These are phyloP conservation scores for Bryoglossum gracile DNA, from an alignment of 495 filamentous ascomycete genomes.

Conservation along the genomic window DNA sequence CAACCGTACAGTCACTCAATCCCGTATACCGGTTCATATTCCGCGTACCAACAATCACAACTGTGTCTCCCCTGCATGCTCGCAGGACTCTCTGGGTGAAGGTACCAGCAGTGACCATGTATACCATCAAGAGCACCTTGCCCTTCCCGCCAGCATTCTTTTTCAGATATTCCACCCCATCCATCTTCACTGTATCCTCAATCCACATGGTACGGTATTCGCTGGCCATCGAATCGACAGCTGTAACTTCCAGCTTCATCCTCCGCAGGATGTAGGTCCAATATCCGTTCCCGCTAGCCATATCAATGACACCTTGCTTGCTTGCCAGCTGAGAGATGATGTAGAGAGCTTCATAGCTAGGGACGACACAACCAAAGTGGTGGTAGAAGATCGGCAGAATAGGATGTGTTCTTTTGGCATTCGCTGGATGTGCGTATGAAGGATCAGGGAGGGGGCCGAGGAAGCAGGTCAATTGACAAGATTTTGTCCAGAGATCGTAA, in stretches of 20 bases:
- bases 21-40: constrained; percentile 57
- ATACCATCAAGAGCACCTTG: constrained; percentile 50
- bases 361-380: constrained; percentile 57
- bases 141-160: constrained; percentile 32
- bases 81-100: constrained; percentile 47
- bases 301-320: constrained; percentile 36
- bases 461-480: constrained; percentile 27
- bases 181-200: constrained; percentile 41
- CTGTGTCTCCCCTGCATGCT: constrained; percentile 47
- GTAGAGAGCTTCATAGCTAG: constrained; percentile 45
- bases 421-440: constrained; percentile 16
- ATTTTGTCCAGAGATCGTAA: constrained; percentile 47
- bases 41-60: constrained; percentile 57
- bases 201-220: constrained; percentile 53
- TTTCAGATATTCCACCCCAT: constrained; percentile 40
- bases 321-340: constrained; percentile 39
- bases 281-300: constrained; percentile 56
- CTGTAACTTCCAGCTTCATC: constrained; percentile 31
- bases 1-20: constrained; percentile 45
- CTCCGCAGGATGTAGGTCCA: constrained; percentile 53
- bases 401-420: constrained; percentile 41
- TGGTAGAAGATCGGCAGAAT: constrained; percentile 58
- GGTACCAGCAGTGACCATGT: constrained; percentile 48
- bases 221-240: constrained; percentile 48
- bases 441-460: constrained; percentile 9